phyloP scores from a whole-genome alignment of 495 filamentous ascomycete genomes.

The Penicilliopsis zonata region DNA sequence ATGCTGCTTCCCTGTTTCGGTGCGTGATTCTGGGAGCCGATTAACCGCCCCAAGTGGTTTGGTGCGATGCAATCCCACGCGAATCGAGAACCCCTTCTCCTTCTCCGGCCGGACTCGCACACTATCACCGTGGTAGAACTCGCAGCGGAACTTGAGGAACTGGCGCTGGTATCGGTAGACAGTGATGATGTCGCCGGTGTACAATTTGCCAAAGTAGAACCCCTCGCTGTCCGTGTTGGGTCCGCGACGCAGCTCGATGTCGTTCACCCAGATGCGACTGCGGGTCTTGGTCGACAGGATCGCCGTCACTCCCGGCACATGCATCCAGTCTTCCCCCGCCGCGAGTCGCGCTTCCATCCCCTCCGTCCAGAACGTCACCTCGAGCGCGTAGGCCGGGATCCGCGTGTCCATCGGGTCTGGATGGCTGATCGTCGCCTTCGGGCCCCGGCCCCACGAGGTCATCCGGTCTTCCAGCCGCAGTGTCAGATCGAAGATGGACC shows the following conservation, averaged over 20 bases:
- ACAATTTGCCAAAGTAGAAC: constrained; percentile 52
- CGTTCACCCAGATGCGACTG: constrained; percentile 62
- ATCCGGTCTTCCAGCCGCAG: constrained; percentile 51
- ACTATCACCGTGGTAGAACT: constrained; percentile 42
- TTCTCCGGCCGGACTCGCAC: constrained; percentile 27
- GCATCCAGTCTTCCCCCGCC: constrained; percentile 46
- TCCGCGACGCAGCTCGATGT: constrained; percentile 35
- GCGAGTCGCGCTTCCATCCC: constrained; percentile 44
- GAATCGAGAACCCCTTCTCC: constrained; percentile 29
- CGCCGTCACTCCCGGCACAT: constrained; percentile 38
- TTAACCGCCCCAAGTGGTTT: constrained; percentile 14
- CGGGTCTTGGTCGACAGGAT: constrained; percentile 64
- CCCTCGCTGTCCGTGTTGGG: constrained; percentile 33
- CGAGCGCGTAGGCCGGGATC: constrained; percentile 72
- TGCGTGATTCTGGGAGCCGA: constrained; percentile 11
- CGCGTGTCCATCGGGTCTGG: constrained; percentile 44
- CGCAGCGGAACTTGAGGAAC: constrained; percentile 39
- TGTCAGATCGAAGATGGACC: constrained; percentile 40
- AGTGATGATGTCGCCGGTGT: constrained; percentile 59
- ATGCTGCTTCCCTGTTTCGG: neutral
- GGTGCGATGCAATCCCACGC: constrained; percentile 21
- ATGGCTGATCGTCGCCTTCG: constrained; percentile 48
- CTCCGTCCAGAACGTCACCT: constrained; percentile 59
- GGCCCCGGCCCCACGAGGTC: constrained; percentile 64
- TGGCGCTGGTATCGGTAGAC: constrained; percentile 39